These are phyloP conservation scores for Metschnikowia shivogae DNA, from an alignment of 805 yeast species.

Conservation along the genomic window DNA sequence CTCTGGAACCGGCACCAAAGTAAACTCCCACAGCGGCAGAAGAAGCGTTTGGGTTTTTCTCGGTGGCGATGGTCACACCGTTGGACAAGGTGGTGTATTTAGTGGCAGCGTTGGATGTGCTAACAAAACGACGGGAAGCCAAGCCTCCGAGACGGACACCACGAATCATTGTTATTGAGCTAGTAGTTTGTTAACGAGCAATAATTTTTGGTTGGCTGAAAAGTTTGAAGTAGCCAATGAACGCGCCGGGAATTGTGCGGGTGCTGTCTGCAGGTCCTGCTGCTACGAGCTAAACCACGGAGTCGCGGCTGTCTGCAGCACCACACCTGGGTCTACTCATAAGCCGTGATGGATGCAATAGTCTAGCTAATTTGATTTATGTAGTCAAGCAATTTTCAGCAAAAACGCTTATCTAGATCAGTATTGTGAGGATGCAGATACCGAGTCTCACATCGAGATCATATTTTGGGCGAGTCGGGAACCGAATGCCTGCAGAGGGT, in stretches of 20 bases:
- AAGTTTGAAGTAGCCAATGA: conserved; percentile 17
- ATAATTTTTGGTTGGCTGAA: conserved; percentile 12
- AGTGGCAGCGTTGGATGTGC: conserved; percentile 56
- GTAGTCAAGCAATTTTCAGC: no score
- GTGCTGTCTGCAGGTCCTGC: conserved; percentile 11
- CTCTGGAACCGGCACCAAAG: conserved; percentile 72
- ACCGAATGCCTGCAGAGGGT: no score
- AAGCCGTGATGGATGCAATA: no score
- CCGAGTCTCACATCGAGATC: no score
- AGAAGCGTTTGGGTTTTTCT: conserved; percentile 51
- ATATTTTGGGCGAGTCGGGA: no score
- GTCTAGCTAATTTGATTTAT: no score
- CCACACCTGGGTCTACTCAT: background rate
- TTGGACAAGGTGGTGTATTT: conserved; percentile 68
- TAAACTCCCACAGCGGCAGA: conserved; percentile 66
- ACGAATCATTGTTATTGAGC: conserved; percentile 34
- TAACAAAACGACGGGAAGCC: conserved; percentile 51
- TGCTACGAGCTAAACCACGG: background rate
- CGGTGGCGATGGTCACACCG: conserved; percentile 73
- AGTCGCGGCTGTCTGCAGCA: background rate
- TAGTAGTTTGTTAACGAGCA: conserved; percentile 7
- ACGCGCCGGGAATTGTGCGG: conserved; percentile 15
- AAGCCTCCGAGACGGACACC: conserved; percentile 35
- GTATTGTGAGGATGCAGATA: no score
- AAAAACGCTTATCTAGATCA: no score